Evolutionary conservation across 345 rosid species (phyloP).

Genomic region (Boechera retrofracta): DNA sequence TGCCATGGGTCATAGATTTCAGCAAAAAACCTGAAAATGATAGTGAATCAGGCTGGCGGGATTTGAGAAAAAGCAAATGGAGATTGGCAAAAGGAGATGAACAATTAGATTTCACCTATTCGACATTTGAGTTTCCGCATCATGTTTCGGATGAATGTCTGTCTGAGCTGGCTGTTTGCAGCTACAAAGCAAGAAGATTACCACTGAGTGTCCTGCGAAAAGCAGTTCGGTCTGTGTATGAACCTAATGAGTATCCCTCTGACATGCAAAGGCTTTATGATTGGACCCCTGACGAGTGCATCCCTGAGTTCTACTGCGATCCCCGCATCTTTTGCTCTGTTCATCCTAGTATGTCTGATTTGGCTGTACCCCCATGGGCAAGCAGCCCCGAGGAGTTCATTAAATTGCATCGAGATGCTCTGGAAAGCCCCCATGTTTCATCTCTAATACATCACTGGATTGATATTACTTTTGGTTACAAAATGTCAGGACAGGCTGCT

Average conservation of each 20-base stretch:
- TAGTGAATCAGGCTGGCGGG: constrained; percentile 86
- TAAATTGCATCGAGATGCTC: constrained; percentile 79
- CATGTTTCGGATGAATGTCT: constrained; percentile 98
- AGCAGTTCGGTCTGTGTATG: constrained; percentile 94
- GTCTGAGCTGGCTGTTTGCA: constrained; percentile 97
- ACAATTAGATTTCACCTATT: constrained; percentile 92
- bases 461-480: constrained; percentile 89
- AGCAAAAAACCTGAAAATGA: constrained; percentile 72
- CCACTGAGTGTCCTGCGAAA: constrained; percentile 83
- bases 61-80: constrained; percentile 96
- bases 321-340: constrained; percentile 72
- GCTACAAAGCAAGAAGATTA: constrained; percentile 95
- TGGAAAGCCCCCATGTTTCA: constrained; percentile 82
- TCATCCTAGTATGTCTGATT: constrained; percentile 86
- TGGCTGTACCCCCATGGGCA: constrained; percentile 91
- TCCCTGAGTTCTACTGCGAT: constrained; percentile 92
- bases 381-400: constrained; percentile 84
- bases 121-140: constrained; percentile 89
- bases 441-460: constrained; percentile 84
- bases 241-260: constrained; percentile 97
- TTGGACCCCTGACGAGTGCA: constrained; percentile 99
- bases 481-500: constrained; percentile 92
- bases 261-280: constrained; percentile 93
- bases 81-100: constrained; percentile 96
- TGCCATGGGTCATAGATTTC: constrained; percentile 98